Evolutionary conservation across 2,329 filamentous ascomycete genomes (phyloP).

Genomic region (Ceratocystis colombiana): DNA sequence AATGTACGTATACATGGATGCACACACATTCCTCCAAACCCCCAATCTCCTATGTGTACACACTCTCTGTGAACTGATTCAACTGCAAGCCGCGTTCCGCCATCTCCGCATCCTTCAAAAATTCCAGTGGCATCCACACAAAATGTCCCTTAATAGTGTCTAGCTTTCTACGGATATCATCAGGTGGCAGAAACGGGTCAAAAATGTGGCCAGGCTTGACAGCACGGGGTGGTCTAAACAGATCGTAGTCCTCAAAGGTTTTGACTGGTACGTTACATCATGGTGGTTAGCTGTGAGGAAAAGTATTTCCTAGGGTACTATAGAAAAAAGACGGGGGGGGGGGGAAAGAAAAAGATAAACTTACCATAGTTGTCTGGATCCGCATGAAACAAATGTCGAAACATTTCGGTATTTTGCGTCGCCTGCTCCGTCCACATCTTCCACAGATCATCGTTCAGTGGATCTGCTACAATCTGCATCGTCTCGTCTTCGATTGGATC

Average conservation of each 20-base stretch:
- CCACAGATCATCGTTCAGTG: constrained; percentile 56
- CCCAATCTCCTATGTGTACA: constrained; percentile 53
- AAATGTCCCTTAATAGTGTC: constrained; percentile 76
- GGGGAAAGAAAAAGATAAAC: constrained; percentile 28
- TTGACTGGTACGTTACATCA: constrained; percentile 45
- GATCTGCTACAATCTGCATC: constrained; percentile 59
- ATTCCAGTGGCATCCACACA: constrained; percentile 91
- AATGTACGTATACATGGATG: too few species aligned
- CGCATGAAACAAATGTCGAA: constrained; percentile 71
- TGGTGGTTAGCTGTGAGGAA: constrained; percentile 14
- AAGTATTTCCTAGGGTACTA: not conserved
- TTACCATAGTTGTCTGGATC: constrained; percentile 78
- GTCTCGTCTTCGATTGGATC: constrained; percentile 50
- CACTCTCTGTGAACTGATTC: constrained; percentile 77
- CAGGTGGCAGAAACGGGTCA: constrained; percentile 62
- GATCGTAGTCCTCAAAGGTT: constrained; percentile 82
- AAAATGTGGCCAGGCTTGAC: constrained; percentile 80
- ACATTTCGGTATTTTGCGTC: constrained; percentile 61
- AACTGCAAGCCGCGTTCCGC: constrained; percentile 79
- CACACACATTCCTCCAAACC: too few species aligned
- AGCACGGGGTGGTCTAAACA: constrained; percentile 58
- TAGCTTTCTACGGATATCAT: constrained; percentile 64
- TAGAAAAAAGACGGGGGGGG: not conserved
- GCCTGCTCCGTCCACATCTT: constrained; percentile 59
- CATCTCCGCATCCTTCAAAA: constrained; percentile 75